phyloP scores from a whole-genome alignment of 108 stramenopile species.

The Chaetoceros tenuissimus region DNA sequence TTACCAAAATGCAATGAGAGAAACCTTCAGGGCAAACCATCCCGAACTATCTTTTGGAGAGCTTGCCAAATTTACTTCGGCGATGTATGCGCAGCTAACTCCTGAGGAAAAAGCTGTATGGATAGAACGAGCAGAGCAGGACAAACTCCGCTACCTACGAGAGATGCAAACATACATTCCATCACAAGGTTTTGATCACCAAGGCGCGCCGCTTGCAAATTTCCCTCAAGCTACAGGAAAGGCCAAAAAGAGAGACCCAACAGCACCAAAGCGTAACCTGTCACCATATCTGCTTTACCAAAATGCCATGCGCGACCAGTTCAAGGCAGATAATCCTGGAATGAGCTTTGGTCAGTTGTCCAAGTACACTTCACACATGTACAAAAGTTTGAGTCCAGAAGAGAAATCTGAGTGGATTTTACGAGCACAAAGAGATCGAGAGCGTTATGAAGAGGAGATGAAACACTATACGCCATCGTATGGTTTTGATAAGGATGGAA shows the following conservation, averaged over 20 bases:
- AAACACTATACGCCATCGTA: slow-evolving; percentile 63
- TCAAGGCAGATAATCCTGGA: slow-evolving; percentile 64
- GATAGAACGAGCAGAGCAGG: slow-evolving; percentile 66
- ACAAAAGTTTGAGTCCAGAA: slow-evolving; percentile 68
- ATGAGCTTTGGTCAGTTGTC: slow-evolving; percentile 87
- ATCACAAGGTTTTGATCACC: slow-evolving; percentile 70
- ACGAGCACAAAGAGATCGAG: slow-evolving; percentile 72
- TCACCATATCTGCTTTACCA: slow-evolving; percentile 81
- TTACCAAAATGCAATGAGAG: slow-evolving; percentile 77
- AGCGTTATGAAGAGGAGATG: slow-evolving; percentile 73
- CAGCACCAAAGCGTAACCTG: slow-evolving; percentile 90
- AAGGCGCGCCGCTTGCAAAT: slow-evolving; percentile 64
- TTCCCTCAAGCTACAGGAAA: slow-evolving; percentile 15
- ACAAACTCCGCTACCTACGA: slow-evolving; percentile 76
- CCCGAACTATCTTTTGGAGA: slow-evolving; percentile 79
- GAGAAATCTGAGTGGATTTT: slow-evolving; percentile 78
- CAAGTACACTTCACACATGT: slow-evolving; percentile 88
- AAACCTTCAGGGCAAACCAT: slow-evolving; percentile 70
- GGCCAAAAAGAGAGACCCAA: slow-evolving; percentile 59
- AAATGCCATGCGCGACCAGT: slow-evolving; percentile 82
- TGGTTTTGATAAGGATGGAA: slow-evolving; percentile 73
- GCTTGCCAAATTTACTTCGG: slow-evolving; percentile 75
- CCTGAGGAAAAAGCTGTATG: slow-evolving; percentile 68
- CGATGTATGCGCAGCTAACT: slow-evolving; percentile 78
- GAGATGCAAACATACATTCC: slow-evolving; percentile 63